A percentile compares a stretch with the other conserved stretches of the same genome.
Conservation (phyloP, 2,329 filamentous ascomycete species). For the Lachnellula willkommii region DNA sequence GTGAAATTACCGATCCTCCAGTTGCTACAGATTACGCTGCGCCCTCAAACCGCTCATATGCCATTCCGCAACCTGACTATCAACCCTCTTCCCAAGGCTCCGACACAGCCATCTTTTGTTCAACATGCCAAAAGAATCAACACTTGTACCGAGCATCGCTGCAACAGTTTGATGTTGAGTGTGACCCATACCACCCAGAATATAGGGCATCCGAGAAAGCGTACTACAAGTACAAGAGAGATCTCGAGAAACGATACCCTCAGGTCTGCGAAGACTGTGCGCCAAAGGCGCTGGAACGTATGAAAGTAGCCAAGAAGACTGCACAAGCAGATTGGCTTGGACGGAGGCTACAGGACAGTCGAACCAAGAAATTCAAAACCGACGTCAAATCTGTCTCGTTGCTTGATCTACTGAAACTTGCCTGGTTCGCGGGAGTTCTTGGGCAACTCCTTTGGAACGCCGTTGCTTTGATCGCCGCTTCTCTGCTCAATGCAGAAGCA, state of each 20-base stretch:
- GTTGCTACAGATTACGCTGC: slow-evolving; percentile 49
- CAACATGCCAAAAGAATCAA: slow-evolving; percentile 83
- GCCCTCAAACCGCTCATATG: slow-evolving; percentile 43
- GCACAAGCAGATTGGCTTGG: slow-evolving; percentile 42
- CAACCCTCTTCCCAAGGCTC: slow-evolving; percentile 30
- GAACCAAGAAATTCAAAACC: slow-evolving; percentile 36
- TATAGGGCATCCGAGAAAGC: slow-evolving; percentile 61
- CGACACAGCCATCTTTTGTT: slow-evolving; percentile 55
- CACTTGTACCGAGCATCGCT: slow-evolving; percentile 70
- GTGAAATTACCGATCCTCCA: slow-evolving; percentile 85
- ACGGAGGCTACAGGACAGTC: slow-evolving; percentile 59
- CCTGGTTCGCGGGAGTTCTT: slow-evolving; percentile 25
- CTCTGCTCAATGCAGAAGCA: slow-evolving; percentile 1
- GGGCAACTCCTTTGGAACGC: slow-evolving; percentile 27
- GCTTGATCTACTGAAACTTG: slow-evolving; percentile 10
- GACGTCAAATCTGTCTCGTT: slow-evolving; percentile 1
- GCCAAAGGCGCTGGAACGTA: slow-evolving; percentile 62
- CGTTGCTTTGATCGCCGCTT: slow-evolving; percentile 7
- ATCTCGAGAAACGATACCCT: slow-evolving; percentile 78
- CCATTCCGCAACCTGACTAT: slow-evolving; percentile 36
- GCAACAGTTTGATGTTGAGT: slow-evolving; percentile 72
- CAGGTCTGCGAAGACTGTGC: slow-evolving; percentile 81
- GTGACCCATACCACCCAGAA: slow-evolving; percentile 58
- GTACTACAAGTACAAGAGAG: slow-evolving; percentile 63
- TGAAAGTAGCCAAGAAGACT: slow-evolving; percentile 69